Base-by-base conservation (phyloP, 305 asterid species). In the Fraxinus sp. region DNA sequence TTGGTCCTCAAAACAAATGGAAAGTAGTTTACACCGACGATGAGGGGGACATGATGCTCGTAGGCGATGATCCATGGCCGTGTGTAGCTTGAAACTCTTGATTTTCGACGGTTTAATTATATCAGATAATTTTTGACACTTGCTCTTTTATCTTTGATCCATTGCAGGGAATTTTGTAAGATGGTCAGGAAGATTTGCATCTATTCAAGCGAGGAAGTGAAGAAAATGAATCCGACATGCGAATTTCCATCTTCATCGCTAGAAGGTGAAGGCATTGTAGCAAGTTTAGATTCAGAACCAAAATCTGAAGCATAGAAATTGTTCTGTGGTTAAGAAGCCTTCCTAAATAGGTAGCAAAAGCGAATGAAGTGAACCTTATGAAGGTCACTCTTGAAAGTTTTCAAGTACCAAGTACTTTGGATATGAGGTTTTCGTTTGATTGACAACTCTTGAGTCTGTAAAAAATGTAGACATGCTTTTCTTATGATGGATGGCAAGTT, bases 41-140 rank as follows among this genome's bases (percentile, higher is more conserved):
- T 6, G 98, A 95, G 83, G 98, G 95, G 11, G 98, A 95, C 82
- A 92, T 91, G 92, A 95, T 95, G 98, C 97, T 95, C 2, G 91
- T 95, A 43, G 98, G 98, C 2, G 98, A 95, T 80, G 98, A 95
- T 83, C 98, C 97, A 43, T 95, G 98, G 98, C 85, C 49, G 98
- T 95, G 84, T 87, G 97, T 89, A 75, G 59, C 85, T 68, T 41
- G 16, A 33, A 18, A 59, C 18, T 79, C 81, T 84, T 18, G 77
- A 2, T 11, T 68, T 11, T 28, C 20, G 1, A 13, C 3, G 36
- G 68, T 77, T 66, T 9, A 37, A 20, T 68, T 77, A 3, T 66
- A 16, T 33, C 55, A 59, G 13, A 49, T 68, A 14, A 78, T 5
- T 26, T 4, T 66, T 37, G 28, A 33, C 4, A 9, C 2, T 26